Percentiles rank a stretch among this genome's conserved stretches.
These are phyloP conservation scores for Kregervanrija fluxuum DNA, from an alignment of 805 yeast genomes.

Conservation along the genomic window DNA sequence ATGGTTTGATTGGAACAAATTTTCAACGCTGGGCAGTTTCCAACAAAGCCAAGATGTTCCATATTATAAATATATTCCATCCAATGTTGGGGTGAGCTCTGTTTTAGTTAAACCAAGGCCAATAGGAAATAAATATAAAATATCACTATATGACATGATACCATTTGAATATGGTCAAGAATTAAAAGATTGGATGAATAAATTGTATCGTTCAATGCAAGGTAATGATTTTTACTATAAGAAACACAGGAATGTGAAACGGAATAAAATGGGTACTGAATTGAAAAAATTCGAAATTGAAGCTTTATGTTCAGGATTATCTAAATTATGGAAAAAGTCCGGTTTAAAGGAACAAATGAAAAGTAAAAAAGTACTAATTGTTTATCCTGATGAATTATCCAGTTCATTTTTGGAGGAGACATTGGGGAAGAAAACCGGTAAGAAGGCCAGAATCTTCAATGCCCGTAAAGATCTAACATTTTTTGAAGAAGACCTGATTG, in stretches of 20 bases:
- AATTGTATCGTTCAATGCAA: constrained; percentile 13
- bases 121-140: constrained; percentile 11
- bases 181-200: constrained; percentile 15
- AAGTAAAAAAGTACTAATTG: constrained; percentile 14
- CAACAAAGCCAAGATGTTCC: constrained; percentile 17
- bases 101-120: constrained; percentile 19
- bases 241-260: constrained; percentile 20
- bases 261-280: constrained; percentile 11
- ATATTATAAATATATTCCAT: constrained; percentile 12
- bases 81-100: constrained; percentile 19
- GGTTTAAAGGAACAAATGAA: constrained; percentile 2
- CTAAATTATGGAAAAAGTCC: constrained; percentile 15
- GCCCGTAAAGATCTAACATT: constrained; percentile 9
- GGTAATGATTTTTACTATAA: constrained; percentile 18
- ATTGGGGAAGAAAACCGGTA: constrained; percentile 7
- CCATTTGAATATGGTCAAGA: constrained; percentile 19
- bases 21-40: constrained; percentile 23
- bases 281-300: constrained; percentile 18
- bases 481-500: constrained; percentile 8
- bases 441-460: constrained; percentile 10
- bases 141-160: constrained; percentile 19
- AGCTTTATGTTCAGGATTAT: constrained; percentile 19
- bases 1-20: constrained; percentile 34
- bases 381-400: constrained; percentile 23
- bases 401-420: constrained; percentile 9